phyloP scores from a whole-genome alignment of 768 basidiomycete species.

The Pleurotus sapidus region DNA sequence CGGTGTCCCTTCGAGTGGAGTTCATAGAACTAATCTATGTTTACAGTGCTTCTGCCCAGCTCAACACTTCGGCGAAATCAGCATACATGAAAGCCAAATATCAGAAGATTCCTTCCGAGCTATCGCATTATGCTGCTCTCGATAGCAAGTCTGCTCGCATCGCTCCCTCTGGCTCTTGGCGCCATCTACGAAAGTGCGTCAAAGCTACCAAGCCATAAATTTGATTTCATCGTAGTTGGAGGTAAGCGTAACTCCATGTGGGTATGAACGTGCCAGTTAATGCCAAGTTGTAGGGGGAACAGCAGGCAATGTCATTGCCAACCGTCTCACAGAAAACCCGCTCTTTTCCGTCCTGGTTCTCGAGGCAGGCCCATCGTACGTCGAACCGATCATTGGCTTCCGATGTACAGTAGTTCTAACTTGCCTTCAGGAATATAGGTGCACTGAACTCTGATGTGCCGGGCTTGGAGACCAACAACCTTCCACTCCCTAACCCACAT shows the following conservation, averaged over 20 bases:
- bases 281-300: conserved; percentile 18
- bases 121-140: too few species aligned
- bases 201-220: conserved; percentile 2
- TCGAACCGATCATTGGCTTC: background rate
- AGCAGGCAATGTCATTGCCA: conserved; percentile 24
- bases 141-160: too few species aligned
- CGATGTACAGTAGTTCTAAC: too few species aligned
- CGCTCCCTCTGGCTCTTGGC: background rate
- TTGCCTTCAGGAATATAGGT: conserved; percentile 13
- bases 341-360: conserved; percentile 19
- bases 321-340: conserved; percentile 20
- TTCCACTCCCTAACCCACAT: background rate
- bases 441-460: conserved; percentile 12
- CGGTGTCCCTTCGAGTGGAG: too few species aligned
- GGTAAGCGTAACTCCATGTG: conserved; percentile 13
- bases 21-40: too few species aligned
- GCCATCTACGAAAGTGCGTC: background rate
- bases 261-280: conserved; percentile 2
- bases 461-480: background rate
- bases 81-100: too few species aligned
- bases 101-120: too few species aligned
- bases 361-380: conserved; percentile 17
- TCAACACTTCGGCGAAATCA: too few species aligned
- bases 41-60: too few species aligned
- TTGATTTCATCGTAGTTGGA: conserved; percentile 29